These are phyloP conservation scores for Solanum arcanum DNA, from an alignment of 257 asterid species.

Conservation along the genomic window DNA sequence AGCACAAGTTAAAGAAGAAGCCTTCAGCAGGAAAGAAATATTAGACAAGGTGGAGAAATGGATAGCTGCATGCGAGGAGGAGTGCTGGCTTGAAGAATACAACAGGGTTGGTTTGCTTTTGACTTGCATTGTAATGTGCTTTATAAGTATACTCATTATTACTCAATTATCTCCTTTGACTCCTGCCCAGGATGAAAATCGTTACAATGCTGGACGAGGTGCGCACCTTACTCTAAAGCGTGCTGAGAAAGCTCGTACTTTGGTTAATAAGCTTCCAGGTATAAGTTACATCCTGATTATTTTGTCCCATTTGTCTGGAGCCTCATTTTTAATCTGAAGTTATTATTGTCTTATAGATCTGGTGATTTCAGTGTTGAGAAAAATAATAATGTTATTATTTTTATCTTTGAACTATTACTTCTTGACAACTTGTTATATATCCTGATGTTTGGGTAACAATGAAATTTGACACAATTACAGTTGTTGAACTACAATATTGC, in stretches of 20 bases:
- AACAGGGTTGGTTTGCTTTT: constrained; percentile 54
- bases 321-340: not conserved
- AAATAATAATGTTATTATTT: not conserved
- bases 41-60: constrained; percentile 97
- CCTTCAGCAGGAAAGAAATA: constrained; percentile 81
- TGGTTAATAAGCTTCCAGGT: constrained; percentile 94
- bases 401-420: not conserved
- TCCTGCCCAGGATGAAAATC: constrained; percentile 69
- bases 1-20: constrained; percentile 80
- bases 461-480: not conserved
- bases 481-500: not conserved
- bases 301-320: not conserved
- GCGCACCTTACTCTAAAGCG: constrained; percentile 95
- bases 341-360: not conserved
- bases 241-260: constrained; percentile 93
- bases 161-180: not conserved
- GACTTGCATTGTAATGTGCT: not conserved
- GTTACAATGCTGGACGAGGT: constrained; percentile 94
- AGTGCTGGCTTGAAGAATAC: constrained; percentile 99
- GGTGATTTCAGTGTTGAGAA: not conserved
- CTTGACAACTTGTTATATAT: not conserved
- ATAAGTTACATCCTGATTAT: not conserved
- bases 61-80: constrained; percentile 92
- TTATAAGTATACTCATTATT: not conserved
- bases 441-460: not conserved